Base-by-base conservation (phyloP, 441 rosid species). In the Erysimum cheiri region DNA sequence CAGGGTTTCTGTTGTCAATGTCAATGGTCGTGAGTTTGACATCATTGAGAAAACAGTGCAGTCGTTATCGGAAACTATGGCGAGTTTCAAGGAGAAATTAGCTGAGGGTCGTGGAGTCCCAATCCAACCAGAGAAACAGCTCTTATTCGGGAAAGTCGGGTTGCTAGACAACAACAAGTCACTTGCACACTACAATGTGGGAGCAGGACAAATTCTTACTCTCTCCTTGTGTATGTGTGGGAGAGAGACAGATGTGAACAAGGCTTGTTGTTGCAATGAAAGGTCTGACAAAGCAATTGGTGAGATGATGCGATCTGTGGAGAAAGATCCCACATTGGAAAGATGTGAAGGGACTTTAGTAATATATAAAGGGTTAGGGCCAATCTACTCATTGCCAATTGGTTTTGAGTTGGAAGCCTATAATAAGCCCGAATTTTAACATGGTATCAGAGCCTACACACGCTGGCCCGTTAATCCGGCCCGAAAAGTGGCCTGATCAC, bases 81-180 rank as follows among this genome's bases (percentile, higher is more conserved):
- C 47, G 4, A 41, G 47, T 41, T 41, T n/a, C 4, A 41, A 13
- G 74, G 91, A 91, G 83, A 91, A 91, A 80, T 87, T 91, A 64
- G 92, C 97, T 0, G 97, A 88, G 74, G 91, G 22, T 1, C 22
- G 22, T 19, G 1, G 87, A 81, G 85, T 84, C 64, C 97, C 87
- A 78, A 88, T 89, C 64, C 90, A 89, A 31, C 84, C 97, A 26
- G 89, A 88, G 83, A 87, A 87, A 77, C 97, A 91, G 87, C 86
- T 86, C 67, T 72, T 89, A 82, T 88, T 90, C 73, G 93, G 93
- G 65, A 91, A 89, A 78, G 87, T 90, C 55, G 91, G 97, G 62
- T 87, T 91, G 65, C 82, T 91, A 87, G 97, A 91, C 15, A 40
- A 40, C 75, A 88, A 91, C 70, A 75, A 83, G 86, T 81, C 93